These are phyloP conservation scores for Pythium plurisporium DNA, from an alignment of 352 stramenopile species.

Conservation along the genomic window DNA sequence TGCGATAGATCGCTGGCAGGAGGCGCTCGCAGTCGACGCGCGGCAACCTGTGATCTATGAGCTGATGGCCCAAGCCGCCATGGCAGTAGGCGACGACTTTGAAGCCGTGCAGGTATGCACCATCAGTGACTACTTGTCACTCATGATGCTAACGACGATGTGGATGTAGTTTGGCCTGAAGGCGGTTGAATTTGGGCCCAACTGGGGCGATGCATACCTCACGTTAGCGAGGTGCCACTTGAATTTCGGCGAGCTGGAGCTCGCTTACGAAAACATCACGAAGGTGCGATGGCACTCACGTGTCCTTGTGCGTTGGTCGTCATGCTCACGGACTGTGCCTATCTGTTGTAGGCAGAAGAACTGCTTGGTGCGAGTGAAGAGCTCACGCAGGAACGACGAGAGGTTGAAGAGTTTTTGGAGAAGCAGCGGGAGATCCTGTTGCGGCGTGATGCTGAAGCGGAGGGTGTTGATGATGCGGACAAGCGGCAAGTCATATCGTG, in stretches of 20 bases:
- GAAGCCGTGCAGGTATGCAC: slow-evolving; percentile 61
- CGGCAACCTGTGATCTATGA: slow-evolving; percentile 54
- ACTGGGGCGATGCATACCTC: slow-evolving; percentile 64
- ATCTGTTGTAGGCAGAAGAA: slow-evolving; percentile 40
- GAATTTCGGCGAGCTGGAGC: slow-evolving; percentile 74
- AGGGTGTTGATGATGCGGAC: slow-evolving; percentile 27
- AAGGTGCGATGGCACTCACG: slow-evolving; percentile 28
- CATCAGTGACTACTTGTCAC: no score
- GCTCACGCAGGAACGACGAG: slow-evolving; percentile 37
- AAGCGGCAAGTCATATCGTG: slow-evolving; percentile 68
- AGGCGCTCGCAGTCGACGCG: slow-evolving; percentile 45
- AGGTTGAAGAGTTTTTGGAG: slow-evolving; percentile 38
- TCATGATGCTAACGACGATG: background rate
- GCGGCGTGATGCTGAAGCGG: slow-evolving; percentile 40
- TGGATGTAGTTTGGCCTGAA: slow-evolving; percentile 41
- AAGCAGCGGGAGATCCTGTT: slow-evolving; percentile 38
- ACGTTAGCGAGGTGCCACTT: slow-evolving; percentile 66
- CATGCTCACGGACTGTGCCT: no score
- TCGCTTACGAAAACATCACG: slow-evolving; percentile 46
- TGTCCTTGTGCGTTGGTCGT: no score
- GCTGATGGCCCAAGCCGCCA: slow-evolving; percentile 63
- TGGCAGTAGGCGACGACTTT: slow-evolving; percentile 72
- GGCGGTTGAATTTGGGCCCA: slow-evolving; percentile 45
- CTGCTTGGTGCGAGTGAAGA: slow-evolving; percentile 41
- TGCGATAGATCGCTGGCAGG: slow-evolving; percentile 64